Evolutionary conservation across 768 basidiomycete species (phyloP), one percentile per base, ranked within the genome.

Genomic region (Cyclocybe aegerita): DNA sequence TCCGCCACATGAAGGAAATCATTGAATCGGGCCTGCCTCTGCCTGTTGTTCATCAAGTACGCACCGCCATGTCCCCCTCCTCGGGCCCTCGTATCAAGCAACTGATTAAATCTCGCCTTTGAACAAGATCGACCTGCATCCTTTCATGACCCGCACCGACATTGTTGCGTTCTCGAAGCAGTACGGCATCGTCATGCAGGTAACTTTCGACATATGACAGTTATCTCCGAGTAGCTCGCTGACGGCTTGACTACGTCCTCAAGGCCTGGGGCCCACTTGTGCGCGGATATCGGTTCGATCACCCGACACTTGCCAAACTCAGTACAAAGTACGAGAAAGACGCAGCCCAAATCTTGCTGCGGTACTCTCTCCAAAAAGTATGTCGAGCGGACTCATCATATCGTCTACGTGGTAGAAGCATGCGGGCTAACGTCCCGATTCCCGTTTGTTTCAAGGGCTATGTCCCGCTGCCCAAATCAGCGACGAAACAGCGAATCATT

Each of bases 341-440:
- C 40, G 70, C 77, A n/a, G 74, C 83, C 59, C 78, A 80, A 57
- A 69, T 91, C 42, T 70, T 89, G 35, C 70, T 90, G 29, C 75
- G 88, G n/a, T 90, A 83, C 64, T 85, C 82, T 9, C 66, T 93
- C n/a, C 88, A 93, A 65, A 86, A 88, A 73, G 89, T 83, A 54
- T 35, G 34, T 8, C 30, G 33, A 64, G 29, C 30, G 33, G 39
- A 31, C n/a, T n/a, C 23, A 23, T 23, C 23, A 23, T 23, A 23
- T 23, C 23, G 23, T 23, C 23, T 23, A 23, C 23, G 23, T 23
- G 23, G 23, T 23, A 23, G 23, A 23, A 23, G 23, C 23, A 23
- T 23, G 5, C 23, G 23, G 23, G 23, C 5, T 23, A 23, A 23
- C 23, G 23, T 23, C 23, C 23, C 23, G 23, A 41, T 10, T 37